phyloP scores from a whole-genome alignment of 805 yeast genomes.

The Zygotorulaspora sp. region DNA sequence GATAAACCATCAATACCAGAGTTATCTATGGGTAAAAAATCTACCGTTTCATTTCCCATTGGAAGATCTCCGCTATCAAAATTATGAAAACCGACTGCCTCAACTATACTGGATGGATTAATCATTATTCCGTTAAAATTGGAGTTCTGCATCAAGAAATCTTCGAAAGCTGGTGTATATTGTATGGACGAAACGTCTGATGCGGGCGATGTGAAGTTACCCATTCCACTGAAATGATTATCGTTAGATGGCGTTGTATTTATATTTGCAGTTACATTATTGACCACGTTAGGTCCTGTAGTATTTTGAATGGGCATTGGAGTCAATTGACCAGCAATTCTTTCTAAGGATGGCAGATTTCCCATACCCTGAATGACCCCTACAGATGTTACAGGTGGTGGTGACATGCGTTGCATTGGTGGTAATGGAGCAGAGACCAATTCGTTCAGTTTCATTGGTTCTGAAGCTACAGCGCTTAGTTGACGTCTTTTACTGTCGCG shows the following conservation, averaged over 20 bases:
- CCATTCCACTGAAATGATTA: conserved; percentile 4
- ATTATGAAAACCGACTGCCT: conserved; percentile 30
- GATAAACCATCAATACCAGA: conserved; percentile 30
- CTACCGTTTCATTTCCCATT: conserved; percentile 21
- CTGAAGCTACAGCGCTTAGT: conserved; percentile 7
- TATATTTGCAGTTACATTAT: background rate
- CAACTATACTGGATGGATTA: conserved; percentile 31
- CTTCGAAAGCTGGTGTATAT: conserved; percentile 34
- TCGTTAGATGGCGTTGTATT: conserved; percentile 5
- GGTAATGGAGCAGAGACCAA: conserved; percentile 15
- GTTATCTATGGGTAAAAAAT: conserved; percentile 28
- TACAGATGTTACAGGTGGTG: conserved; percentile 10
- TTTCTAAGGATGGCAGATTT: conserved; percentile 17
- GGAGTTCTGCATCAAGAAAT: conserved; percentile 32
- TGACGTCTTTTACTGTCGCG: conserved; percentile 27
- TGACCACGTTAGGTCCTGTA: background rate
- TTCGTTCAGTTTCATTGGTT: conserved; percentile 9
- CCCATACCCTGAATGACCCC: conserved; percentile 8
- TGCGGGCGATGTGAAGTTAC: conserved; percentile 19
- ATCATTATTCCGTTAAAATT: conserved; percentile 32
- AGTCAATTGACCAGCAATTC: conserved; percentile 16
- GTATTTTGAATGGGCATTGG: conserved; percentile 9
- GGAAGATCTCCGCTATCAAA: conserved; percentile 16
- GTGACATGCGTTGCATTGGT: conserved; percentile 14
- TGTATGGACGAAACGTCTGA: conserved; percentile 22